Conservation (phyloP, 202 grass and related monocot species). For the Brachypodium distachyon region DNA sequence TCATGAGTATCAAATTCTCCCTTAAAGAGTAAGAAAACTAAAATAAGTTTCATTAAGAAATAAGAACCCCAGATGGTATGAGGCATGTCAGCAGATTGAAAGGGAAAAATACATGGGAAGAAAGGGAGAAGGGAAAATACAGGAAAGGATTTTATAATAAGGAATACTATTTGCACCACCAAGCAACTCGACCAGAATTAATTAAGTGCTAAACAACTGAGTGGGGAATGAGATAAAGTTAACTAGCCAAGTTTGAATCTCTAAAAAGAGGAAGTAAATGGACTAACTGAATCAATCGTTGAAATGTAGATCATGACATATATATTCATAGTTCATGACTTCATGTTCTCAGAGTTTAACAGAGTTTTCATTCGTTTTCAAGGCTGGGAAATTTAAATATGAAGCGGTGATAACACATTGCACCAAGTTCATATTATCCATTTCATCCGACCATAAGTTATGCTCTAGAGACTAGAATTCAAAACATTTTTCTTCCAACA, state of each 20-base stretch:
- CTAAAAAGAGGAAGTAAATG: background rate
- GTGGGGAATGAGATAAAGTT: background rate
- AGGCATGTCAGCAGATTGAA: background rate
- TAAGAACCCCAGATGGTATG: background rate
- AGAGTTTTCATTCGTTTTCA: background rate
- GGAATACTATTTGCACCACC: background rate
- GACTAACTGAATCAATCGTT: background rate
- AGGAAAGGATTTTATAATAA: background rate
- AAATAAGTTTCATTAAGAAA: conserved; percentile 8
- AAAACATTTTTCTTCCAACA: background rate
- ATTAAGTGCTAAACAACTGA: background rate
- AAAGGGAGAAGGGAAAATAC: background rate
- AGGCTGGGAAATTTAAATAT: background rate
- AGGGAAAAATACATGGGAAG: background rate
- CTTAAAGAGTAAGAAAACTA: conserved; percentile 20
- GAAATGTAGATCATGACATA: background rate
- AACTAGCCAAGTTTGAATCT: background rate
- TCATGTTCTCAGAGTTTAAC: background rate
- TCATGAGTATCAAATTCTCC: conserved; percentile 70
- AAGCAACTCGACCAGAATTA: background rate
- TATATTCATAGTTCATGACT: background rate
- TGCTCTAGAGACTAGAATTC: background rate
- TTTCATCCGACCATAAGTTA: background rate
- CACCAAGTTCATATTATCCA: background rate
- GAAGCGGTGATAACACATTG: background rate